phyloP scores from a whole-genome alignment of 2,329 filamentous ascomycete genomes.

The Epichloe baconii region DNA sequence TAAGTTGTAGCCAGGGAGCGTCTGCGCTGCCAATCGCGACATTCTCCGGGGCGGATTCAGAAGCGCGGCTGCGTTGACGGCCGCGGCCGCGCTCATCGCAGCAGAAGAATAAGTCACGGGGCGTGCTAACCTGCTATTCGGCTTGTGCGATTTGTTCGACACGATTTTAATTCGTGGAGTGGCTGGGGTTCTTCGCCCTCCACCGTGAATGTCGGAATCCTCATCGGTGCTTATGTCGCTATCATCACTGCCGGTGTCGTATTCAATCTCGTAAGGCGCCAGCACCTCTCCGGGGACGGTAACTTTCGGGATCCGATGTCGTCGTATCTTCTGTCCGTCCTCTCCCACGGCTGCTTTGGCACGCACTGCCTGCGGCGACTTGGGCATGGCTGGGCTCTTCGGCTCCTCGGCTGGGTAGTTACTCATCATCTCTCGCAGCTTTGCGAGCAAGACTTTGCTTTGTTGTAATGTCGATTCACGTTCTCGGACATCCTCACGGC shows the following conservation, averaged over 20 bases:
- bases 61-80: constrained; percentile 27
- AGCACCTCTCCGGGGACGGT: constrained; percentile 54
- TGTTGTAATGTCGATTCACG: constrained; percentile 47
- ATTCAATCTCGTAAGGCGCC: constrained; percentile 51
- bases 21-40: constrained; percentile 44
- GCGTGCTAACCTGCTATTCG: constrained; percentile 26
- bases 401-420: constrained; percentile 44
- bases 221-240: constrained; percentile 40
- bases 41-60: constrained; percentile 48
- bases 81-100: constrained; percentile 24
- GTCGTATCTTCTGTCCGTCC: constrained; percentile 32
- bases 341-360: constrained; percentile 33
- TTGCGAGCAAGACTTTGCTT: constrained; percentile 44
- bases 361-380: constrained; percentile 40
- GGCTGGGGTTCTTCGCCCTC: constrained; percentile 23
- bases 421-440: constrained; percentile 46
- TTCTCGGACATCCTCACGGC: constrained; percentile 51
- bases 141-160: constrained; percentile 28
- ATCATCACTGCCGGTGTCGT: constrained; percentile 41
- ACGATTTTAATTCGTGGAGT: constrained; percentile 38
- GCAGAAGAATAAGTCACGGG: constrained; percentile 22
- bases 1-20: constrained; percentile 53
- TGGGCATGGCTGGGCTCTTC: constrained; percentile 36
- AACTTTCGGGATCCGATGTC: constrained; percentile 40
- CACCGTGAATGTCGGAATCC: constrained; percentile 29